phyloP scores from a whole-genome alignment of 2,329 filamentous ascomycete genomes.

The Ophiocordyceps camponoti-leonardi region DNA sequence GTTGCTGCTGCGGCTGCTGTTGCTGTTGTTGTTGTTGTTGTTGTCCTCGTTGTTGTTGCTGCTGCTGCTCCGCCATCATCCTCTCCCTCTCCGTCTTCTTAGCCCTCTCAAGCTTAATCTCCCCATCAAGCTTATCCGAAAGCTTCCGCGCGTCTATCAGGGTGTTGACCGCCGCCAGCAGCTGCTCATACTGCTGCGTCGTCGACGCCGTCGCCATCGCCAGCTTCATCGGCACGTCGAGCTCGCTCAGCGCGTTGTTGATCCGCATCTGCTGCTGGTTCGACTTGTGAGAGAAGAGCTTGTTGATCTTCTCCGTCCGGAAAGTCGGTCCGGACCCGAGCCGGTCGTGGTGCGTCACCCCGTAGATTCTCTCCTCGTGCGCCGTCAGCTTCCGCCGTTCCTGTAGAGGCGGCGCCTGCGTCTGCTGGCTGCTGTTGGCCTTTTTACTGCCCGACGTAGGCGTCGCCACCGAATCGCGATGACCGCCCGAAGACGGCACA shows the following conservation, averaged over 20 bases:
- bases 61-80: conserved; percentile 7
- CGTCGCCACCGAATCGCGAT: conserved; percentile 17
- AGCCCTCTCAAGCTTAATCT: conserved; percentile 43
- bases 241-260: conserved; percentile 50
- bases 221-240: conserved; percentile 53
- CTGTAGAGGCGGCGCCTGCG: conserved; percentile 18
- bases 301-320: conserved; percentile 67
- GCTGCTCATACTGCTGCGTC: conserved; percentile 51
- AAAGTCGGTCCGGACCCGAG: conserved; percentile 77
- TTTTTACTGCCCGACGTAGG: conserved; percentile 31
- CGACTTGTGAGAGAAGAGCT: conserved; percentile 61
- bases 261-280: conserved; percentile 63
- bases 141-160: conserved; percentile 60
- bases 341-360: conserved; percentile 72
- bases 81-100: conserved; percentile 20
- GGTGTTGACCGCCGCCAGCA: conserved; percentile 49
- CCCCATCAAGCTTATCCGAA: conserved; percentile 57
- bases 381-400: conserved; percentile 55
- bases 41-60: too few species aligned
- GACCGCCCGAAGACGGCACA: conserved; percentile 16
- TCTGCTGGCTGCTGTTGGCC: conserved; percentile 13
- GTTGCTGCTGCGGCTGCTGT: too few species aligned
- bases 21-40: too few species aligned
- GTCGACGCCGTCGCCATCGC: conserved; percentile 60
- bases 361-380: conserved; percentile 64